Conservation (phyloP, 352 stramenopile species). For the Pythium biforme region DNA sequence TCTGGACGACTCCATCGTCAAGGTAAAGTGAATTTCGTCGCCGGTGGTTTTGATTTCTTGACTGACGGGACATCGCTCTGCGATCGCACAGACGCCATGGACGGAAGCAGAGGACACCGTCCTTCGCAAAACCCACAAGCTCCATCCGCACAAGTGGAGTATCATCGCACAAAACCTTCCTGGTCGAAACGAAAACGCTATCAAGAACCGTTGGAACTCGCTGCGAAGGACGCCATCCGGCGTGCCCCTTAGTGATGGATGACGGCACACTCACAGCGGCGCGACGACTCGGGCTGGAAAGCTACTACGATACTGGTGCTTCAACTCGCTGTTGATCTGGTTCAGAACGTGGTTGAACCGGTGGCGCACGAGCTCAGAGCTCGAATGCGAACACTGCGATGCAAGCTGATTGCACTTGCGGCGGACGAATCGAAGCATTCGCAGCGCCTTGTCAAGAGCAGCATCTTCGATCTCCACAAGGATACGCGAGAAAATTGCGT, state of each 20-base stretch:
- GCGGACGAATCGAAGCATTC: conserved; percentile 72
- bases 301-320: conserved; percentile 44
- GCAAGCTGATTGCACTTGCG: conserved; percentile 44
- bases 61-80: neutral
- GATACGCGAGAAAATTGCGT: conserved; percentile 74
- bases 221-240: conserved; percentile 4
- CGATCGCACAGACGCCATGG: conserved; percentile 40
- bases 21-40: conserved; percentile 24
- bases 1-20: conserved; percentile 43
- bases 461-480: conserved; percentile 65
- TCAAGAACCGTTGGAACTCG: conserved; percentile 72
- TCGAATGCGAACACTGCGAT: neutral
- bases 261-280: conserved; percentile 32
- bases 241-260: neutral
- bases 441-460: conserved; percentile 50
- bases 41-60: neutral
- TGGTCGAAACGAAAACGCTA: conserved; percentile 51
- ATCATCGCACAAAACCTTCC: conserved; percentile 44
- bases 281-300: conserved; percentile 40
- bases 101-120: conserved; percentile 43
- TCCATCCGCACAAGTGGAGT: conserved; percentile 43
- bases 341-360: conserved; percentile 66
- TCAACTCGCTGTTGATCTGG: conserved; percentile 60
- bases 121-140: conserved; percentile 26
- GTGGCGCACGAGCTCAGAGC: neutral